Conservation (phyloP, 2,329 filamentous ascomycete genomes). For the Annulohypoxylon truncatum region DNA sequence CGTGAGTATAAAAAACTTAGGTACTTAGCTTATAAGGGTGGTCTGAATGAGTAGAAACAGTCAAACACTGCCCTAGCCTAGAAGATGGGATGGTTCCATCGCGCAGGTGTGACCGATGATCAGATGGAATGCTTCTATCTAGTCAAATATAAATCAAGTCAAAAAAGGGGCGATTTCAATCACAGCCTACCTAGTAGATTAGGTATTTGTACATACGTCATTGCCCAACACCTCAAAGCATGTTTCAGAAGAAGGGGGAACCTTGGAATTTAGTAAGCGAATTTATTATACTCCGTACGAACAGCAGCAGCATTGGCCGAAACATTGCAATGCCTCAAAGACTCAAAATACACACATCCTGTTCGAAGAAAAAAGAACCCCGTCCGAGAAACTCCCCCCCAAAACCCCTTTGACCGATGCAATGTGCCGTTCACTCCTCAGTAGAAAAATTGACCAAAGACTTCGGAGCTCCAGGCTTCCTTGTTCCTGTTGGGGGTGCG, state of each 20-base stretch:
- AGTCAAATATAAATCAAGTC: slow-evolving; percentile 3
- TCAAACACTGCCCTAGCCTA: neutral
- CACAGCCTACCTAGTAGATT: neutral
- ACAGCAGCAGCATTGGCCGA: too few species aligned
- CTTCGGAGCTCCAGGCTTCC: slow-evolving; percentile 31
- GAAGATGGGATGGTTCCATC: neutral
- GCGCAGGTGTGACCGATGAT: neutral
- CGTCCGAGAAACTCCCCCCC: slow-evolving; percentile 1
- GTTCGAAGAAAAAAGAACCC: neutral
- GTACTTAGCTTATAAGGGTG: neutral
- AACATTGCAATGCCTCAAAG: neutral
- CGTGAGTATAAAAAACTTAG: neutral
- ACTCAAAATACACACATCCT: slow-evolving; percentile 7
- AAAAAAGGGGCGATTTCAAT: neutral
- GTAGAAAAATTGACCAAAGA: slow-evolving; percentile 17
- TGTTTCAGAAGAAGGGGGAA: neutral
- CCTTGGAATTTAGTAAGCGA: neutral
- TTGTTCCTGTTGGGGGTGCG: neutral
- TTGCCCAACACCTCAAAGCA: neutral
- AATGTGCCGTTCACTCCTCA: slow-evolving; percentile 17
- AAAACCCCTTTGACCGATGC: slow-evolving; percentile 8
- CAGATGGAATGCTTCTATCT: neutral
- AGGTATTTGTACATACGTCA: neutral
- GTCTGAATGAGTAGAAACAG: neutral
- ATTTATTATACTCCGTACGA: slow-evolving; percentile 25